These are phyloP conservation scores for Serendipita sp. DNA, from an alignment of 768 basidiomycete species.

Conservation along the genomic window DNA sequence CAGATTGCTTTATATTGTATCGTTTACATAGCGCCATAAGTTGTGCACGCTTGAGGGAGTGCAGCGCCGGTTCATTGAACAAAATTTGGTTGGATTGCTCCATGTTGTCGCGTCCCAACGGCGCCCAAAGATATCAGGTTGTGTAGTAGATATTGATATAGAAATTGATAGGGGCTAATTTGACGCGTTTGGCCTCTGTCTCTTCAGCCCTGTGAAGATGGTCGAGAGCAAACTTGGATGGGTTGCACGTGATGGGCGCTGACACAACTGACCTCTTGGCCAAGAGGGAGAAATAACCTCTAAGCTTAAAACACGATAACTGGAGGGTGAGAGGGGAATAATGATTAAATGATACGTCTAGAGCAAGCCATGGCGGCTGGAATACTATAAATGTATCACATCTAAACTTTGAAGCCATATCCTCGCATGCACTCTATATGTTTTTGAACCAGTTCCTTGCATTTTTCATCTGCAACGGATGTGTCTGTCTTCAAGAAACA, in stretches of 20 bases:
- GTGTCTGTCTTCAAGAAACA: slow-evolving; percentile 72
- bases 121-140: neutral
- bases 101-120: neutral
- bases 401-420: slow-evolving; percentile 64
- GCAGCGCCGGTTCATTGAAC: slow-evolving; percentile 69
- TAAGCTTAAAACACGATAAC: too few relatives aligned
- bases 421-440: slow-evolving; percentile 85
- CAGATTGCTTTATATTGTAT: slow-evolving; percentile 60
- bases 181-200: too few relatives aligned
- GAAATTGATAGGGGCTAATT: too few relatives aligned
- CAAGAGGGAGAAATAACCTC: too few relatives aligned
- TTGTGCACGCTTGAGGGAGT: slow-evolving; percentile 61
- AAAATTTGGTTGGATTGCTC: slow-evolving; percentile 33
- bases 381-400: neutral
- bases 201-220: too few relatives aligned
- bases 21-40: slow-evolving; percentile 75
- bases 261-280: too few relatives aligned
- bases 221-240: too few relatives aligned
- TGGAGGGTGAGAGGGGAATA: neutral
- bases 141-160: too few relatives aligned
- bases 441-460: slow-evolving; percentile 57
- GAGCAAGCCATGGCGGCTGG: neutral
- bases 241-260: too few relatives aligned
- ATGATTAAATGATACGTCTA: neutral
- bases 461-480: slow-evolving; percentile 55